A percentile compares a stretch with the other conserved stretches of the same genome.
These are phyloP conservation scores for Cladosporium sp. DNA, from an alignment of 2,329 filamentous ascomycete genomes.

Conservation along the genomic window DNA sequence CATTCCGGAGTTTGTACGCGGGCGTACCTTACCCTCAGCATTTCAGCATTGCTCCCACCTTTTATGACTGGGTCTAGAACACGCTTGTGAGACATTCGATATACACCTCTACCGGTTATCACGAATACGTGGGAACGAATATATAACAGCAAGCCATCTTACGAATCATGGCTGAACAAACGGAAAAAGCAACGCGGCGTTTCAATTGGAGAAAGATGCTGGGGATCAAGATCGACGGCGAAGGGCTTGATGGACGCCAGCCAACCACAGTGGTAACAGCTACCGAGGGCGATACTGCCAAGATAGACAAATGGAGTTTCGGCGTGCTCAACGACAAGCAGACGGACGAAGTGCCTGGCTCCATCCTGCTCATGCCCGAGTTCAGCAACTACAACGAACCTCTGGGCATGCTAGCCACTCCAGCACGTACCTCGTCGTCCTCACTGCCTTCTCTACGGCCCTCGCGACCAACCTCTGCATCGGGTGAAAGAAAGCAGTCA, in stretches of 20 bases:
- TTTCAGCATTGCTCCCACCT: no score
- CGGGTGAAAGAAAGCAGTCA: slow-evolving; percentile 16
- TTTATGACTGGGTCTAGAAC: no score
- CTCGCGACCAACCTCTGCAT: neutral
- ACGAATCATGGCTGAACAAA: neutral
- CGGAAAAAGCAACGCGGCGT: neutral
- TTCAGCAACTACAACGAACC: slow-evolving; percentile 58
- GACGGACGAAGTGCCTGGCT: slow-evolving; percentile 80
- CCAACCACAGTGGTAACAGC: neutral
- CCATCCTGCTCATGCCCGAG: slow-evolving; percentile 56
- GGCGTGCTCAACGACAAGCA: slow-evolving; percentile 78
- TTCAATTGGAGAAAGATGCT: neutral
- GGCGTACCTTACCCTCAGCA: neutral
- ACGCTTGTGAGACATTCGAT: no score
- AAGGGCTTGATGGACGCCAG: neutral
- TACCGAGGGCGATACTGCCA: neutral
- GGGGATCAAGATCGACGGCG: neutral
- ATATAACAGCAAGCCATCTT: no score
- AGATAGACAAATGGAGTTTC: slow-evolving; percentile 51
- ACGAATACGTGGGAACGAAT: no score
- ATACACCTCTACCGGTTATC: no score
- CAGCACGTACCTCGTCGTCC: slow-evolving; percentile 55
- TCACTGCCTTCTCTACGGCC: slow-evolving; percentile 40
- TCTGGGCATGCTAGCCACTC: slow-evolving; percentile 58
- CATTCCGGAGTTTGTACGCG: neutral